Evolutionary conservation across 176 grass and related monocot species (phyloP), one percentile per base, ranked within the genome.

Genomic region (Bromus sterilis): DNA sequence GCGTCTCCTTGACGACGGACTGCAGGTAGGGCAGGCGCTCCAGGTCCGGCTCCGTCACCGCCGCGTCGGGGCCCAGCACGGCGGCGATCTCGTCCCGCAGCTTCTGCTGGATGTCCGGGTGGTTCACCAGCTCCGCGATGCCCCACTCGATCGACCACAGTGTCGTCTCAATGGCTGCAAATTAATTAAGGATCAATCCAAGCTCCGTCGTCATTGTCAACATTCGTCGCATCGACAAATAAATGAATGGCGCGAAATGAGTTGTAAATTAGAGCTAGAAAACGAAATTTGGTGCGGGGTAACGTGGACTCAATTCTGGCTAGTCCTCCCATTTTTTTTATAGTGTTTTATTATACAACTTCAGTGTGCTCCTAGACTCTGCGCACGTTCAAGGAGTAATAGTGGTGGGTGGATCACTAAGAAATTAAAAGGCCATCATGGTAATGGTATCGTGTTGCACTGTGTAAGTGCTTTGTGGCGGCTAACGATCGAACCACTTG

Each of bases 81-180:
- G 67, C 21, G 18, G 77, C 32, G 4, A 98, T 64, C 90, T 98
- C 95, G 0, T 74, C 71, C 0, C 93, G 78, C 24, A 91, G 86
- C 81, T 91, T 95, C 18, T 77, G 16, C 85, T 98, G 96, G 82
- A 95, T 80, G 20, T 42, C 56, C n/a, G 85, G 93, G 82, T 99
- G 86, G 91, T 99, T 99, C 40, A 95, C 87, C 55, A 99, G 89
- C 96, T 99, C 96, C 0, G 96, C 96, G 21, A 99, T 86, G 66
- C 93, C 96, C 96, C 96, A 99, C 73, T 99, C 96, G 75, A 99
- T 93, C 53, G 96, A 99, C 96, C 96, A 99, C 65, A 99, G 82
- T 9, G 96, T 99, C 18, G 96, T 99, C 91, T 99, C 96, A 9
- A 99, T 99, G 14, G 96, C 96, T 99, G 89, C 78, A 72, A 4